phyloP scores from a whole-genome alignment of 2,329 filamentous ascomycete species.

The Hypoxylon sp. region DNA sequence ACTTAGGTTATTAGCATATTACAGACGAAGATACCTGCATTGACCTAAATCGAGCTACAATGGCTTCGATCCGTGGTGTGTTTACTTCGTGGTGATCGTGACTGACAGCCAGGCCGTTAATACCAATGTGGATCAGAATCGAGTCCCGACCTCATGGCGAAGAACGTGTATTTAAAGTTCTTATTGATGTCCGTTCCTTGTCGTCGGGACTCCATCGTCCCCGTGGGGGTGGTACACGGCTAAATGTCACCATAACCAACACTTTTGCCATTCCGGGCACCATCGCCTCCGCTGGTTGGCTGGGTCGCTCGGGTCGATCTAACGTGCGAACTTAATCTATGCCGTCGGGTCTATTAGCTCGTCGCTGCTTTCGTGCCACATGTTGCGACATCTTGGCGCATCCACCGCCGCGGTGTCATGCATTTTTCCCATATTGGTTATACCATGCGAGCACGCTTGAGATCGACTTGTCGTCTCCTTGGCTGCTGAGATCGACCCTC shows the following conservation, averaged over 20 bases:
- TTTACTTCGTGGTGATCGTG: too few species aligned
- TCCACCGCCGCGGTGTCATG: background rate
- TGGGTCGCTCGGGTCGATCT: background rate
- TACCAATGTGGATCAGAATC: background rate
- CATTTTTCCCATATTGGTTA: background rate
- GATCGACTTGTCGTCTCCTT: background rate
- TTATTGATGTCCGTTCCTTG: background rate
- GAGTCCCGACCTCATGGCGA: background rate
- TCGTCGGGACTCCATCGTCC: background rate
- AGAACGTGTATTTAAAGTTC: slow-evolving; percentile 10
- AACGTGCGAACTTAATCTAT: background rate
- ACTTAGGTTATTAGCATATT: slow-evolving; percentile 25
- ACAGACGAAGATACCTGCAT: slow-evolving; percentile 22
- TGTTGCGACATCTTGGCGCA: slow-evolving; percentile 8
- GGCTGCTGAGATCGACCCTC: background rate
- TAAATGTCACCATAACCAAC: slow-evolving; percentile 3
- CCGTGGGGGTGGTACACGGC: background rate
- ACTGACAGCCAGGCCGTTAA: too few species aligned
- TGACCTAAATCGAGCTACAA: background rate
- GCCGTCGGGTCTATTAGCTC: background rate
- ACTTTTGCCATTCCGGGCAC: slow-evolving; percentile 22
- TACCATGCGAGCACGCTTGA: background rate
- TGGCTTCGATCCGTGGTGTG: background rate
- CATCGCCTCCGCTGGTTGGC: slow-evolving; percentile 22
- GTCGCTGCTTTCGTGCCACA: background rate